Evolutionary conservation across 2,329 filamentous ascomycete genomes (phyloP).

Genomic region (Scopulariopsis brevicaulis): DNA sequence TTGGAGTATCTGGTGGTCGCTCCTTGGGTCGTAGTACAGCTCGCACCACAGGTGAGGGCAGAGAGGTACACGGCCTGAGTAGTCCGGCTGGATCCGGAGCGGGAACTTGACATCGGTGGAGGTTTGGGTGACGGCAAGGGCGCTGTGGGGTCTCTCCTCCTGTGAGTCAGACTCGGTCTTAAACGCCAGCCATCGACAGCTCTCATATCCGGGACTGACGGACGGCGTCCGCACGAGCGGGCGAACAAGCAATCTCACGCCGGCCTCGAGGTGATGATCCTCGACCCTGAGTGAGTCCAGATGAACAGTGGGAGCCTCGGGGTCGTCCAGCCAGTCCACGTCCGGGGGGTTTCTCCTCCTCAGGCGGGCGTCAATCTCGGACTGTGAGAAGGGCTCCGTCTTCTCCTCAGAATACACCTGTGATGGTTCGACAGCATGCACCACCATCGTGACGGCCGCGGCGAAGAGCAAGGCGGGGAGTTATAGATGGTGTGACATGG

Average conservation of each 20-base stretch:
- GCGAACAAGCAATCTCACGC: slow-evolving; percentile 45
- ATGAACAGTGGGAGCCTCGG: slow-evolving; percentile 25
- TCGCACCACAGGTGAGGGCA: slow-evolving; percentile 46
- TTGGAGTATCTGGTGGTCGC: slow-evolving; percentile 44
- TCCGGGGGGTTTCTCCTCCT: slow-evolving; percentile 23
- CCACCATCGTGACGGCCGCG: slow-evolving; percentile 1
- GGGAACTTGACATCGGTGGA: slow-evolving; percentile 49
- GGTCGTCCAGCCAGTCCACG: slow-evolving; percentile 27
- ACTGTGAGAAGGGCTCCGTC: slow-evolving; percentile 47
- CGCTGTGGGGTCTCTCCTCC: slow-evolving; percentile 33
- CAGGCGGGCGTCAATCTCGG: slow-evolving; percentile 40
- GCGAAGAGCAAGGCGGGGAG: neutral
- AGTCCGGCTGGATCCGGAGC: slow-evolving; percentile 39
- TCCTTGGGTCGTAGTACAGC: slow-evolving; percentile 47
- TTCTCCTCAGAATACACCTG: slow-evolving; percentile 33
- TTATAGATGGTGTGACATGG: slow-evolving; percentile 1
- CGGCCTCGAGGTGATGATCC: slow-evolving; percentile 39
- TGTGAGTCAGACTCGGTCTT: slow-evolving; percentile 40
- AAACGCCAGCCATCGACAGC: slow-evolving; percentile 44
- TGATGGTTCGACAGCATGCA: slow-evolving; percentile 12
- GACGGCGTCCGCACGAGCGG: slow-evolving; percentile 41
- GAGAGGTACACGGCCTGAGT: slow-evolving; percentile 7
- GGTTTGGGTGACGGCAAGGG: slow-evolving; percentile 49
- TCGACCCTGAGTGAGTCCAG: slow-evolving; percentile 40
- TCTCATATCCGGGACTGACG: slow-evolving; percentile 43